Base-by-base conservation (phyloP, 345 rosid genomes). In the Moringa oleifera region DNA sequence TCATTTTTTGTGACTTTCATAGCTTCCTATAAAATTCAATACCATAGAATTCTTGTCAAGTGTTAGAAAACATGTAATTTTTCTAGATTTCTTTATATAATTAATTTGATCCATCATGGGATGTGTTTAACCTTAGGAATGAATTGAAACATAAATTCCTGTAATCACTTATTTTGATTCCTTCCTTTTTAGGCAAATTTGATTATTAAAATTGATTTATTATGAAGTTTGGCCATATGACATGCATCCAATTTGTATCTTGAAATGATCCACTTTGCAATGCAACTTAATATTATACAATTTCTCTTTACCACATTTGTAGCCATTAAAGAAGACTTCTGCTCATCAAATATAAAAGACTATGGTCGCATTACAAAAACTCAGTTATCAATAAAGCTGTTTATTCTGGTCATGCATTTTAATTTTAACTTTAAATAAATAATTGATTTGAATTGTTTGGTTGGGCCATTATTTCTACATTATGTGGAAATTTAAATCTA, bases 271-370 rank as follows among this genome's bases (percentile, higher is more conserved):
- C 37, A 55, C 58, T 70, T n/a, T 53, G 23, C 20, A 25, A 45
- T 59, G 77, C 62, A 66, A 66, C 72, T 69, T 66, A 61, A 67
- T 31, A 50, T 68, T 72, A 50, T 57, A 70, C 18, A 49, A 61
- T 75, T 71, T 73, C 41, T 75, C 57, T 75, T 66, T 82, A 28
- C 63, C 57, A 25, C 57, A 23, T 79, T 66, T 86, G 84, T 77
- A 89, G 96, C 73, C 87, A 50, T 67, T 85, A 80, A 87, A 83
- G 85, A 87, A 85, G 78, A 83, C 78, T 59, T 81, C 85, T 59
- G 87, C 88, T 72, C 70, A 80, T 52, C 94, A 87, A 76, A 73
- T 83, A 59, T 81, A 86, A 18, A 86, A 79, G 75, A 75, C 81
- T 46, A 88, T 63, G 83, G 83, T 49, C 79, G 86, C 88, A 23